A percentile compares a stretch with the other conserved stretches of the same genome.
Conservation (phyloP, 805 yeast species). For the Saturnispora gosingensis region DNA sequence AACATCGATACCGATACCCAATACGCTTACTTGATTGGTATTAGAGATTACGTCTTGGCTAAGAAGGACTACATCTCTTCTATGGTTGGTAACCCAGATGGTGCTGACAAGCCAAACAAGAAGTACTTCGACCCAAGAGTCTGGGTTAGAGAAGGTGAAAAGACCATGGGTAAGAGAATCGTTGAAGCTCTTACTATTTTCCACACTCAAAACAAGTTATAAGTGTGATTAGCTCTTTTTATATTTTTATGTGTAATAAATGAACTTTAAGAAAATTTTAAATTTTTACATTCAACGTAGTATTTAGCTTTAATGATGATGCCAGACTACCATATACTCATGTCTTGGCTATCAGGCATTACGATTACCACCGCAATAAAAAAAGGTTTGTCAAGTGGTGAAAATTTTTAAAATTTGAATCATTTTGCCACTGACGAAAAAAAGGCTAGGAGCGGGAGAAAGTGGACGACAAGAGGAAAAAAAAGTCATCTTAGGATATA, state of each 20-base stretch:
- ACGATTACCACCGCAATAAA: too few relatives aligned
- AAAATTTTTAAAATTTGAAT: background rate
- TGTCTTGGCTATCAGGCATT: too few relatives aligned
- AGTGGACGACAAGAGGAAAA: background rate
- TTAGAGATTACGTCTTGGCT: slow-evolving; percentile 91
- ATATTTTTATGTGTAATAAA: background rate
- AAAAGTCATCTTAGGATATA: background rate
- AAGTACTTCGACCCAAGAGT: slow-evolving; percentile 99
- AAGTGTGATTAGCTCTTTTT: slow-evolving; percentile 1
- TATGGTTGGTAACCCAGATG: slow-evolving; percentile 98
- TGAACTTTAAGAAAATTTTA: background rate
- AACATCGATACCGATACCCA: slow-evolving; percentile 99
- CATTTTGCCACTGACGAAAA: background rate
- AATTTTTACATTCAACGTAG: too few relatives aligned
- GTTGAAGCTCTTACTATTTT: slow-evolving; percentile 74
- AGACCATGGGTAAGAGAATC: slow-evolving; percentile 89
- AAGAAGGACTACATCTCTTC: slow-evolving; percentile 89
- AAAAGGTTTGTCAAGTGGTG: background rate
- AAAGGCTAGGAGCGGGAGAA: background rate
- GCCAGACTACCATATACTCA: too few relatives aligned
- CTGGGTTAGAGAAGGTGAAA: slow-evolving; percentile 99
- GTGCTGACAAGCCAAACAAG: slow-evolving; percentile 99
- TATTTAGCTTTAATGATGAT: too few relatives aligned
- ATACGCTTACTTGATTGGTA: slow-evolving; percentile 93
- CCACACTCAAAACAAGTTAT: slow-evolving; percentile 64